phyloP scores from a whole-genome alignment of 2,329 filamentous ascomycete genomes.

The Camillea tinctor region DNA sequence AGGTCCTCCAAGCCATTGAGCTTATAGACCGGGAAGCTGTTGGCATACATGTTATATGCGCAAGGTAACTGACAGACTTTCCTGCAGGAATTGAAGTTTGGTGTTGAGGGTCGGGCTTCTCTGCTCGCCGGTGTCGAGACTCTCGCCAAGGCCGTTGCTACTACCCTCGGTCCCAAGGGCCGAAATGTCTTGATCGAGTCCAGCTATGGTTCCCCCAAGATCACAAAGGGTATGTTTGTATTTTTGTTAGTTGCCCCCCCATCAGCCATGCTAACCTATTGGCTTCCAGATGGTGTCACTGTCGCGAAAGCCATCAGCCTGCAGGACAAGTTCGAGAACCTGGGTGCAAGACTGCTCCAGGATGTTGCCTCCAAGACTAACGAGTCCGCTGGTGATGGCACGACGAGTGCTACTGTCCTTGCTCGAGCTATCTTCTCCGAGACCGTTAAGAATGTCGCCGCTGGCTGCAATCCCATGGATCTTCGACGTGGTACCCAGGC shows the following conservation, averaged over 20 bases:
- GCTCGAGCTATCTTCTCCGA: conserved; percentile 98
- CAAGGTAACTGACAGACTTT: conserved; percentile 6
- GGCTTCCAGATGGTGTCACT: conserved; percentile 72
- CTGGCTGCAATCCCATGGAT: conserved; percentile 99
- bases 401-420: conserved; percentile 95
- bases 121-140: conserved; percentile 95
- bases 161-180: conserved; percentile 95
- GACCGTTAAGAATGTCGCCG: conserved; percentile 99
- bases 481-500: conserved; percentile 95
- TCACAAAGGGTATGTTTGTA: conserved; percentile 81
- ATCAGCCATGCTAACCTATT: conserved; percentile 15
- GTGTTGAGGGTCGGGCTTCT: conserved; percentile 86
- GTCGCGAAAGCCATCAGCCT: conserved; percentile 87
- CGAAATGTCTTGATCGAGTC: conserved; percentile 98
- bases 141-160: conserved; percentile 91
- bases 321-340: conserved; percentile 99
- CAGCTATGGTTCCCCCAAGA: conserved; percentile 97
- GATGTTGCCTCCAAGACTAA: conserved; percentile 99
- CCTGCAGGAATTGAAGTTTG: conserved; percentile 91
- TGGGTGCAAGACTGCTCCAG: conserved; percentile 92
- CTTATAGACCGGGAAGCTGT: background rate
- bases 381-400: conserved; percentile 97
- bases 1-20: background rate
- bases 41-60: background rate
- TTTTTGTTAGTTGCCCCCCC: no score